Base-by-base conservation (phyloP, 1,139 yeast species). In the Eremothecium coryli region DNA sequence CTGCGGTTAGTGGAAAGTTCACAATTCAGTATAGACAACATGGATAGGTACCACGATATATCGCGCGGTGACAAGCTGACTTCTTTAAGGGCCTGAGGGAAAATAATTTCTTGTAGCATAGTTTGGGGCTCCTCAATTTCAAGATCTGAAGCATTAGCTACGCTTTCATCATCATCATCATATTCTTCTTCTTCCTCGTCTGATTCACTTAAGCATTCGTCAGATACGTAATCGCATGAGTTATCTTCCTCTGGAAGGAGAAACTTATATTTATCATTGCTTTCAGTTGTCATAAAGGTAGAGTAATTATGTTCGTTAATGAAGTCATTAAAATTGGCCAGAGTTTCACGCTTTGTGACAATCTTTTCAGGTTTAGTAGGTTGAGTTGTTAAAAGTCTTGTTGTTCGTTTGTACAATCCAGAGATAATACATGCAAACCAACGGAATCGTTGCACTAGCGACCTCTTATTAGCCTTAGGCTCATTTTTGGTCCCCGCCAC, bases 201-300 rank as follows among this genome's bases (percentile, higher is more conserved):
- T 5, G 40, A 43, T 2, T 23, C 18, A 12, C 37, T 41, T 24
- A 33, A 28, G 3, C 23, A 26, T 3, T 52, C 55, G 21, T 38
- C 50, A 4, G 48, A 42, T 10, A 48, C 48, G 29, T 61, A 71
- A 42, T 71, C 75, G 2, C 45, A 61, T 0, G 78, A 72, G 18
- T 54, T 50, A 44, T 75, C 82, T 6, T 56, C 48, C 10, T 71
- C 76, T 1, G 71, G 59, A 15, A 71, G 44, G 6, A 60, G 31
- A 8, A 41, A 41, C 18, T 35, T 35, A 20, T 36, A 38, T 9
- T 26, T 28, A n/a, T 36, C 34, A 3, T 40, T 41, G 3, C 35
- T 38, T 11, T 40, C 43, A n/a, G 38, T 41, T 5, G 39, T 38
- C 23, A 51, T 38, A 31, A 53, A 53, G 20, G 45, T 44, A 10